Percentiles rank a stretch among this genome's conserved stretches.
Conservation (phyloP, 805 yeast species). For the Wickerhamomyces hampshirensis region DNA sequence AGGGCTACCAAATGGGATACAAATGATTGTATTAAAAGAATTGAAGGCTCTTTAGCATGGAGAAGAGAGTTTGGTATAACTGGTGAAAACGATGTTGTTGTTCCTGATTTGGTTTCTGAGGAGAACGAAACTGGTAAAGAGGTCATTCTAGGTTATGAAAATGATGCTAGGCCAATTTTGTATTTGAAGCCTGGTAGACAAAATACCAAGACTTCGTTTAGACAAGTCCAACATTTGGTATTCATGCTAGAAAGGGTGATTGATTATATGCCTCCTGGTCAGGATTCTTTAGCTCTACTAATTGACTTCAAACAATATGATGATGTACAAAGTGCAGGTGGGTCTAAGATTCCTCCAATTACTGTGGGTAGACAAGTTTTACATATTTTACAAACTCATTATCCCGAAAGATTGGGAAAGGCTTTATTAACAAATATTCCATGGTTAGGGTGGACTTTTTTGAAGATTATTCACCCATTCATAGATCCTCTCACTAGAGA, state of each 20-base stretch:
- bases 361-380: constrained; percentile 87
- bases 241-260: constrained; percentile 89
- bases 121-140: constrained; percentile 94
- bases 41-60: constrained; percentile 82
- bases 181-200: constrained; percentile 94
- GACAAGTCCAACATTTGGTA: constrained; percentile 95
- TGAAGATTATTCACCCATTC: constrained; percentile 89
- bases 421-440: constrained; percentile 92
- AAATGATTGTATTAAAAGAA: constrained; percentile 64
- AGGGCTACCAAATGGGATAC: constrained; percentile 92
- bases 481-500: constrained; percentile 95
- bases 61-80: constrained; percentile 86
- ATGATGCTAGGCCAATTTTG: constrained; percentile 85
- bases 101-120: constrained; percentile 46
- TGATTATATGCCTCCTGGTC: constrained; percentile 94
- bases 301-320: constrained; percentile 85
- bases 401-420: constrained; percentile 94
- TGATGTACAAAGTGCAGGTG: constrained; percentile 40
- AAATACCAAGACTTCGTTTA: constrained; percentile 82
- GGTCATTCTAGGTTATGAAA: constrained; percentile 86
- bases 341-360: constrained; percentile 77
- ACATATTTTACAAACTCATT: constrained; percentile 91
- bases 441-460: constrained; percentile 87
- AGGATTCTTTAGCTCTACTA: constrained; percentile 84
- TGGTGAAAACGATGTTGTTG: constrained; percentile 48